Conservation (phyloP, 805 yeast species). For the Kuraishia ogatae region DNA sequence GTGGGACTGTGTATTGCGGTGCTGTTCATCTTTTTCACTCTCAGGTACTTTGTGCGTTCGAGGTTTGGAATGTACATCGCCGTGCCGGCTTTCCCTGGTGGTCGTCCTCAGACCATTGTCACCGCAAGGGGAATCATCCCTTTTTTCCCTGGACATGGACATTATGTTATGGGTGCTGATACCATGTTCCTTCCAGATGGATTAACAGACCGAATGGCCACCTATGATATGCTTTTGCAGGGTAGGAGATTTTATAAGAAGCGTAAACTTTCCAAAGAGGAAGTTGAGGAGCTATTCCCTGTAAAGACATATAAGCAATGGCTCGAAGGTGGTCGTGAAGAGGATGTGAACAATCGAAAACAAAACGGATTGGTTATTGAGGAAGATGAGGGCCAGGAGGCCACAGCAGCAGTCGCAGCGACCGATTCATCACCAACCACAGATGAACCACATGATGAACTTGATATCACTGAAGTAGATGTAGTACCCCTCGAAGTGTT, state of each 20-base stretch:
- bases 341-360: conserved; percentile 34
- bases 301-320: conserved; percentile 47
- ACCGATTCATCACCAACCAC: neutral
- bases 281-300: conserved; percentile 57
- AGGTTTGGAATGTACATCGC: conserved; percentile 44
- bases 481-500: neutral
- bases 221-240: neutral
- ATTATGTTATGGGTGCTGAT: neutral
- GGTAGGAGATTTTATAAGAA: conserved; percentile 20
- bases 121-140: conserved; percentile 4
- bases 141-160: conserved; percentile 1
- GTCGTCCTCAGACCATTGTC: neutral
- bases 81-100: conserved; percentile 15
- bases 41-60: conserved; percentile 50
- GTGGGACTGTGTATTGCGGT: conserved; percentile 52
- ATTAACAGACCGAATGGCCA: conserved; percentile 1
- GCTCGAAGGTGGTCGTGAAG: conserved; percentile 53
- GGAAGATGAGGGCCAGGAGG: conserved; percentile 28
- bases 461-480: neutral
- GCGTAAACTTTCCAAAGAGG: conserved; percentile 43
- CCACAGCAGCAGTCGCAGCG: neutral
- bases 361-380: conserved; percentile 23
- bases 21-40: conserved; percentile 49
- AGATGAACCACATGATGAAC: neutral
- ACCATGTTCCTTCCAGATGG: neutral